Conservation (phyloP, 305 asterid genomes). For the Fraxinus albicans region DNA sequence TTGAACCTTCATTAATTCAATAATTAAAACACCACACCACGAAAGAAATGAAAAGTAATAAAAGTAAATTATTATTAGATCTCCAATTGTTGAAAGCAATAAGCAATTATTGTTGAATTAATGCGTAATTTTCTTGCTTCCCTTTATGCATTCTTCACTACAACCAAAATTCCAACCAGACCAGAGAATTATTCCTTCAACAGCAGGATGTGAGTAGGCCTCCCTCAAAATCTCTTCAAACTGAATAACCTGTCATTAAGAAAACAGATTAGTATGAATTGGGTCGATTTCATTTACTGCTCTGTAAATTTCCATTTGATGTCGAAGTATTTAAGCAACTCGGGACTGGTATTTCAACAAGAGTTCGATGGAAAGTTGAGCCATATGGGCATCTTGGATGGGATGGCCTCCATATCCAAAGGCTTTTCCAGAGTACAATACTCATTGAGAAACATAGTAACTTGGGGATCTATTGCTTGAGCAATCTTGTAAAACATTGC, state of each 20-base stretch:
- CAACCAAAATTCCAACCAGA: slow-evolving; percentile 54
- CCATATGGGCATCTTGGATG: slow-evolving; percentile 51
- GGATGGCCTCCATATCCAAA: slow-evolving; percentile 32
- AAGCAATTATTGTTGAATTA: slow-evolving; percentile 15
- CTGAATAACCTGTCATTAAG: slow-evolving; percentile 24
- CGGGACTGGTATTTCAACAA: no score
- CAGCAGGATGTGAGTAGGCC: slow-evolving; percentile 52
- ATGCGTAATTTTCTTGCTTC: neutral
- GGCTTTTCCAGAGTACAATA: slow-evolving; percentile 42
- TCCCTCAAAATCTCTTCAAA: slow-evolving; percentile 54
- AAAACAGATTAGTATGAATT: neutral
- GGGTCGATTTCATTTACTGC: no score
- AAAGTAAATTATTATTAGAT: slow-evolving; percentile 22
- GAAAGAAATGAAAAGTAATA: no score
- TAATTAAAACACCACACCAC: no score
- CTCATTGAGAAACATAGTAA: slow-evolving; percentile 49
- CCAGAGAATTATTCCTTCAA: slow-evolving; percentile 53
- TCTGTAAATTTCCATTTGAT: neutral
- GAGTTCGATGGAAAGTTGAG: neutral
- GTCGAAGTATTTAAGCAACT: no score
- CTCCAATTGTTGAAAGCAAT: slow-evolving; percentile 37
- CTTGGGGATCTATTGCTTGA: slow-evolving; percentile 33
- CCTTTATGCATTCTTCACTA: slow-evolving; percentile 31
- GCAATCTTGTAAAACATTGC: slow-evolving; percentile 48
- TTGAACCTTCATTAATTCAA: no score